Evolutionary conservation across 352 stramenopile genomes (phyloP), one percentile per base, ranked within the genome.

Genomic region (Globisporangium iwayamae): DNA sequence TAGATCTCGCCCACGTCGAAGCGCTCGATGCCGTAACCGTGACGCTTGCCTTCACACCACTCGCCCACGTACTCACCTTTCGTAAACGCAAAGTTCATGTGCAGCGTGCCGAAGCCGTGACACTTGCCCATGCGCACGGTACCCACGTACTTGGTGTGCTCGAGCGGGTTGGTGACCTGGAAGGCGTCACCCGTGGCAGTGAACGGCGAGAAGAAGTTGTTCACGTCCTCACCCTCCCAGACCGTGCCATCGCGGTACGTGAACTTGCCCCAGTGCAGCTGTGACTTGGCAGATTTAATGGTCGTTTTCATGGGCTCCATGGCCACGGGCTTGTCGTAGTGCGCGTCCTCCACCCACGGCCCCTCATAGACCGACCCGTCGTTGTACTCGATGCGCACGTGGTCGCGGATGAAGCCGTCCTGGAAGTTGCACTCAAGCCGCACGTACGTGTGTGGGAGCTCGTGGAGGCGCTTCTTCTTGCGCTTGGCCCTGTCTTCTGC

Each of bases 171-270:
- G 0, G 83, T 84, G 13, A 94, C 71, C 9, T 81, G 72, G 38
- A 90, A 91, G 18, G 75, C 58, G 11, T 72, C 66, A 2, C 85
- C 80, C 2, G 72, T 90, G 1, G 83, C 85, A 0, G 75, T 89
- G 51, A 87, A 85, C 0, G 85, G 85, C 5, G 80, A 90, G 61
- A 94, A 94, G 63, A 88, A 91, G 66, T 93, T 94, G 68, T 93
- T 83, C 3, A 94, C 85, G 4, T 79, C 63, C 25, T 90, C 81
- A 14, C 85, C 85, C 63, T 91, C 75, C 83, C 85, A 94, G 25
- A 91, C 56, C 0, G 77, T 87, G 46, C 83, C 85, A 54, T 94
- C 85, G 2, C 67, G 76, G 45, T 72, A 88, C 10, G 73, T 89
- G 65, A 94, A 91, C 56, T 89, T 90, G 9, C 85, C 85, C 79